A percentile compares a stretch with the other conserved stretches of the same genome.
These are phyloP conservation scores for Phyllosticta ampelicida DNA, from an alignment of 2,329 filamentous ascomycete genomes.

Conservation along the genomic window DNA sequence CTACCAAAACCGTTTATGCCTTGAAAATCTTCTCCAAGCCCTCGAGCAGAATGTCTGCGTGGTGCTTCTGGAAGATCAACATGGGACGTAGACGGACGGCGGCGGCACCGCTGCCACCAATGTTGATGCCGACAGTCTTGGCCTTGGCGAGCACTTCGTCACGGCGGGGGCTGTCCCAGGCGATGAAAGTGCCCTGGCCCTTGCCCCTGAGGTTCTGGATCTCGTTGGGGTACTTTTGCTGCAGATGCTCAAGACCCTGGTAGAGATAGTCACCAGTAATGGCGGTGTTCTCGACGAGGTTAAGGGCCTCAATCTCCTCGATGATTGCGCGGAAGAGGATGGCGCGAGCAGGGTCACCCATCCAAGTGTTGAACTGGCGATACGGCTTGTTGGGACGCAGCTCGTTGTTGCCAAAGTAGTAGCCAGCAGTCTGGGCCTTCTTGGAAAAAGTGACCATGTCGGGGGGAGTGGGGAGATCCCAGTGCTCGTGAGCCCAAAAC, in stretches of 20 bases:
- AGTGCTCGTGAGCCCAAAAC: slow-evolving; percentile 97
- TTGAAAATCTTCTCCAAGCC: slow-evolving; percentile 63
- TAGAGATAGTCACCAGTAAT: slow-evolving; percentile 70
- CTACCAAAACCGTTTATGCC: slow-evolving; percentile 17
- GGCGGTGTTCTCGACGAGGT: slow-evolving; percentile 72
- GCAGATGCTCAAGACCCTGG: slow-evolving; percentile 55
- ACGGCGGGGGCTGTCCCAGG: slow-evolving; percentile 72
- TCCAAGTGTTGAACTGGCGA: slow-evolving; percentile 96
- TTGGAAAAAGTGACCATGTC: slow-evolving; percentile 95
- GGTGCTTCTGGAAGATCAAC: slow-evolving; percentile 84
- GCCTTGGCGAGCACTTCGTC: slow-evolving; percentile 70
- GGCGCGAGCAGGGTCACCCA: slow-evolving; percentile 80
- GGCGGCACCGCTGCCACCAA: slow-evolving; percentile 66
- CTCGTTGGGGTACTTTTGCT: slow-evolving; percentile 60
- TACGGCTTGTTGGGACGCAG: slow-evolving; percentile 86
- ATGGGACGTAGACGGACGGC: slow-evolving; percentile 79
- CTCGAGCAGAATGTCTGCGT: slow-evolving; percentile 76
- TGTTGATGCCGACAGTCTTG: slow-evolving; percentile 74
- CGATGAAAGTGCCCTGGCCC: slow-evolving; percentile 83
- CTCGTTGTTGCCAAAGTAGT: slow-evolving; percentile 74
- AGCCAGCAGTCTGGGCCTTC: slow-evolving; percentile 88
- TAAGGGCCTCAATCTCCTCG: slow-evolving; percentile 63
- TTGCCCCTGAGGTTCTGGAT: slow-evolving; percentile 79
- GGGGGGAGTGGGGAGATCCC: slow-evolving; percentile 66
- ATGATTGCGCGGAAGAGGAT: slow-evolving; percentile 81